phyloP scores from a whole-genome alignment of 495 filamentous ascomycete species.

The Penicillium angulare region DNA sequence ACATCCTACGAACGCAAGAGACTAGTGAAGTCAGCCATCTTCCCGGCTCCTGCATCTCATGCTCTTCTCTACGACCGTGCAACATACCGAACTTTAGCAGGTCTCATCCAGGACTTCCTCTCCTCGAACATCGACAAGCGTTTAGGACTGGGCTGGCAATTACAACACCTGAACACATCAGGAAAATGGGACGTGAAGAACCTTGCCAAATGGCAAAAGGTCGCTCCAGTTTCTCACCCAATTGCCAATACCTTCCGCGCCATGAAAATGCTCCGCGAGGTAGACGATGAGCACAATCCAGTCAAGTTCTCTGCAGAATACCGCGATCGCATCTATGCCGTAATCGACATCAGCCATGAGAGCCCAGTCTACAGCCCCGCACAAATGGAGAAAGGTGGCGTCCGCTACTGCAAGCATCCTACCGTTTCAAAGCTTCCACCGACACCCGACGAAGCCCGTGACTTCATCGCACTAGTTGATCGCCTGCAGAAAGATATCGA shows the following conservation, averaged over 20 bases:
- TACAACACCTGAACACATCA: slow-evolving; percentile 78
- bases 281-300: slow-evolving; percentile 81
- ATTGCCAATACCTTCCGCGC: slow-evolving; percentile 76
- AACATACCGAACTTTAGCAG: slow-evolving; percentile 72
- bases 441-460: slow-evolving; percentile 66
- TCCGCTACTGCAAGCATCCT: slow-evolving; percentile 83
- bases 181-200: slow-evolving; percentile 99
- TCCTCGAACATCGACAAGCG: slow-evolving; percentile 69
- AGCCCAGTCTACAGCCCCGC: slow-evolving; percentile 79
- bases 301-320: slow-evolving; percentile 68
- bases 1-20: slow-evolving; percentile 29
- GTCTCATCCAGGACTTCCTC: slow-evolving; percentile 81
- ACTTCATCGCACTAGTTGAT: slow-evolving; percentile 79
- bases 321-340: slow-evolving; percentile 62
- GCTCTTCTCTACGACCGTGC: slow-evolving; percentile 78
- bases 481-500: slow-evolving; percentile 51
- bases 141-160: slow-evolving; percentile 83
- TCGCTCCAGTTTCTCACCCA: slow-evolving; percentile 70
- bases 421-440: slow-evolving; percentile 93
- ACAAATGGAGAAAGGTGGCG: slow-evolving; percentile 68
- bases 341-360: slow-evolving; percentile 87
- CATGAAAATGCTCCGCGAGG: slow-evolving; percentile 84
- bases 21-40: slow-evolving; percentile 65
- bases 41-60: slow-evolving; percentile 79
- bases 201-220: slow-evolving; percentile 82